Base-by-base conservation (phyloP, 345 rosid genomes). In the Salix brachista region DNA sequence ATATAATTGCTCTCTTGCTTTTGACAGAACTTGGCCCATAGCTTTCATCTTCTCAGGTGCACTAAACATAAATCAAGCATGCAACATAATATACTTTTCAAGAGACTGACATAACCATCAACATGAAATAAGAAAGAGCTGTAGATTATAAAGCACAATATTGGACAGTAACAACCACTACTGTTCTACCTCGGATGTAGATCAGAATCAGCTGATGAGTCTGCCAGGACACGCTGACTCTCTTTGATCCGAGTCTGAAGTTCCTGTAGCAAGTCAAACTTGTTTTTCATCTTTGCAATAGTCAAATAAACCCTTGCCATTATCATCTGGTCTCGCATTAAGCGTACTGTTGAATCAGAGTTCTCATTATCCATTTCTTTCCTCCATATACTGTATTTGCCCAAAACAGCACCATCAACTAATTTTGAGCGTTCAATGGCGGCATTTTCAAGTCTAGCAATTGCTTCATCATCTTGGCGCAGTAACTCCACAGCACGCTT, bases 311-410 rank as follows among this genome's bases (percentile, higher is more conserved):
- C 98, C 85, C 88, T 92, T 75, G 97, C 96, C 99, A 96, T 92
- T 83, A 96, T 92, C 78, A 91, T 88, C 84, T 96, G 99, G 83
- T 96, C 99, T 65, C 97, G 81, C 85, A 96, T 91, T 86, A 96
- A 84, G 82, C 97, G 93, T 19, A 94, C 88, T 9, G 97, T 91
- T 75, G 92, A 88, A 87, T 96, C 99, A 39, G 93, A 61, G 71
- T 94, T 94, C 78, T 92, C 98, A 42, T 88, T 96, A 84, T 94
- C 99, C 60, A 84, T 89, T 77, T 96, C 99, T 83, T 80, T 91
- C 82, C 98, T 90, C 99, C 99, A 96, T 78, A 94, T 86, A 84
- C 86, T 96, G 83, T 94, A 96, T 83, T 94, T 96, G 17, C 99
- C 99, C 75, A 96, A 86, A 81, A 94, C 91, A 17, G 98, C 94